Evolutionary conservation across 2,329 filamentous ascomycete species (phyloP), one percentile per base, ranked within the genome.

Genomic region (Phyllosticta citribraziliensis): DNA sequence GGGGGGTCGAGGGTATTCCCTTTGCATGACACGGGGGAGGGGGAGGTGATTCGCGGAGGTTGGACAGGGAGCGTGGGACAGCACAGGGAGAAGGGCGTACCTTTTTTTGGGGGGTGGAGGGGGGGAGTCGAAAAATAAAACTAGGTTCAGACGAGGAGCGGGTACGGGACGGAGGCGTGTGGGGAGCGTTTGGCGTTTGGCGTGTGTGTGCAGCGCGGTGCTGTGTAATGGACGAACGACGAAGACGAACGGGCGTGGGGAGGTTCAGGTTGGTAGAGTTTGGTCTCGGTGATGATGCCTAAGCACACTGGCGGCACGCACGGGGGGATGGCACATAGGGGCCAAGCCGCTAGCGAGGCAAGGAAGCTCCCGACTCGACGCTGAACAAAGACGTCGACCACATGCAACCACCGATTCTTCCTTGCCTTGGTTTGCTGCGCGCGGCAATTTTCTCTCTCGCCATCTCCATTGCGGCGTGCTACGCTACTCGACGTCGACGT

Each of bases 61-160:
- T 33, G 57, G 57, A 52, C 57, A 55, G 58, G 53, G 24, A 55
- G 58, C 58, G 56, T 60, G 58, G 35, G 52, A 60, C 58, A 30
- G 27, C 27, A 61, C 58, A 61, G 55, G 58, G 58, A 61, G 58
- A 17, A 12, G 33, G 33, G 33, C 33, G 33, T 40, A 40, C 33
- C 33, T 40, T 40, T 40, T 40, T 22, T 22, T 2, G 22, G 22
- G 22, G 22, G 22, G 22, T 22, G 22, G 22, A 22, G 22, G 22
- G 22, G 22, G 22, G 22, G 22, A 22, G 22, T 1, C 3, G 9
- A 30, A 30, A 30, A 30, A 30, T 5, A 2, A 30, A 30, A 30
- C 27, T 30, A 30, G 27, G 27, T 30, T 30, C 27, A 30, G 27
- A 30, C 6, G 27, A 10, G 27, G 27, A 17, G 33, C 11, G 11